Evolutionary conservation across 208 protist genomes (phyloP).

Genomic region (Wallacemonas sp.): DNA sequence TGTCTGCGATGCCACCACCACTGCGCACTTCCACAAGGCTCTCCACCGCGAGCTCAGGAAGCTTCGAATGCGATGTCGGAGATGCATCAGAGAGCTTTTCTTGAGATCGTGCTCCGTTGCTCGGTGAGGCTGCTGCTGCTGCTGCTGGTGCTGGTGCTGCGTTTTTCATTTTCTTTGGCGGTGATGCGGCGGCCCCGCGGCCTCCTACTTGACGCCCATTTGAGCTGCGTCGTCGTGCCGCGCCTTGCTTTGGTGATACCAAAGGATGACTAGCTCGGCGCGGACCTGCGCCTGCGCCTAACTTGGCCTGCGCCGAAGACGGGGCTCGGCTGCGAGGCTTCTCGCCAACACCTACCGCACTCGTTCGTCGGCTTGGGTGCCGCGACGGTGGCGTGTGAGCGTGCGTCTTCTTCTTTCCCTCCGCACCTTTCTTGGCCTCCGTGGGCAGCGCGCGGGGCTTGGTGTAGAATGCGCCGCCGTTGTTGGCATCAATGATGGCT

Average conservation of each 20-base stretch:
- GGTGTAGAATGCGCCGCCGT: conserved; percentile 1
- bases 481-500: conserved; percentile 17
- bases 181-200: not conserved
- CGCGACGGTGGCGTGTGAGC: conserved; percentile 1
- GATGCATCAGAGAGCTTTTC: too few relatives aligned
- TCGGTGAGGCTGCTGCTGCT: not conserved
- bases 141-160: not conserved
- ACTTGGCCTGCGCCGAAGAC: conserved; percentile 1
- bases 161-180: not conserved
- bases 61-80: not conserved
- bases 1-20: not conserved
- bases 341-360: not conserved
- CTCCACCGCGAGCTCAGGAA: not conserved
- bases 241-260: not conserved
- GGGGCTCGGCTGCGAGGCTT: not conserved
- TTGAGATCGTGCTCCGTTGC: not conserved
- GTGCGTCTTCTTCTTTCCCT: not conserved
- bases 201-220: not conserved
- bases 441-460: conserved; percentile 10
- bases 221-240: not conserved
- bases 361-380: not conserved
- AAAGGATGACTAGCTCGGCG: not conserved
- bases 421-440: not conserved
- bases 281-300: not conserved
- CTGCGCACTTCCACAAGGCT: not conserved